Base-by-base conservation (phyloP, 805 yeast species). In the Ogataea dorogensis region DNA sequence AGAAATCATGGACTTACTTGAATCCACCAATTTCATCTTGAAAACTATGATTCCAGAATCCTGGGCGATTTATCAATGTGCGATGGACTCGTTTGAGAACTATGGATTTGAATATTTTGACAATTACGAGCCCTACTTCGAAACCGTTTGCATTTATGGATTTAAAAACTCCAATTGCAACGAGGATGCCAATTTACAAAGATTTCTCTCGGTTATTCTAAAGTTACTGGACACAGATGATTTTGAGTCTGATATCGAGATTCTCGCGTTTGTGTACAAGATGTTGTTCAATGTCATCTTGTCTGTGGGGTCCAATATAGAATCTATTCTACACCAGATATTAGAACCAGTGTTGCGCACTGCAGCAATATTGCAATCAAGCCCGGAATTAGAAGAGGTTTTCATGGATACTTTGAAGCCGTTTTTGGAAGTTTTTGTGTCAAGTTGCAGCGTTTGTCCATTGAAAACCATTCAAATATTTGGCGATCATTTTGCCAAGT, bases 1-100 rank as follows among this genome's bases (percentile, higher is more conserved):
- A 24, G 96, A 87, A 56, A 69, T 77, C 27, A 75, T 87, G 56
- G 95, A 86, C 43, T 67, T 93, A 28, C 59, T 71, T 32, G 81
- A 75, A 53, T 77, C 86, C 31, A 81, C 80, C 35, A 79, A 78
- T 48, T 75, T 79, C 43, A 75, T 86, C 14, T 76, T 81, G 12
- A 63, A 67, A 40, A 40, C 45, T 13, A 49, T 61, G 25, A 64
- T 70, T 28, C 72, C 75, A 7, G 59, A 60, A 25, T 58, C 70
- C 49, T 73, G 79, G 79, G 57, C 51, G 9, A 49, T 73, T 12
- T 73, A 61, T 48, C 59, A 65, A 28, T 46, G 59, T 15, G 65
- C 69, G 37, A 54, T 73, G 30, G 65, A 63, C 6, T 59, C 75
- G 4, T 74, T 75, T 49, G 73, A 73, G 38, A 68, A 70, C 21